Evolutionary conservation across 257 asterid species (phyloP), one percentile per base, ranked within the genome.

Genomic region (Solanum tarapatanum): DNA sequence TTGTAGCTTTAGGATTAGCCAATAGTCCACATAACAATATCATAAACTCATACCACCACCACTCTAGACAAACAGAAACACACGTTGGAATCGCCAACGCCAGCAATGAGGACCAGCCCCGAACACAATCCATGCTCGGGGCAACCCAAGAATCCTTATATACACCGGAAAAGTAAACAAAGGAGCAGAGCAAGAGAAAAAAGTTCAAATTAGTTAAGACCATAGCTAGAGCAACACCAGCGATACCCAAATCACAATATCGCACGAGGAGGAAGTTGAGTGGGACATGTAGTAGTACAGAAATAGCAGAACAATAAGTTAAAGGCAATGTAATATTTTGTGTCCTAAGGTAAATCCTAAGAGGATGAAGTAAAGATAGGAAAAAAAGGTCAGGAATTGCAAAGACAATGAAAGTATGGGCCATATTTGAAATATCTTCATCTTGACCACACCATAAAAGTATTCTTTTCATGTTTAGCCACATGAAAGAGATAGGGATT

Each of bases 1-100:
- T 92, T 1, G 98, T 94, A 1, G 98, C 96, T 35, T 87, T 93
- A 10, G 99, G 98, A 88, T 92, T 97, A 0, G 91, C 41, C 2
- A 97, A 75, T 2, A 97, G 86, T 1, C 99, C 99, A 48, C 98
- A 97, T 0, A 95, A 90, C 92, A 96, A 85, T 68, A 96, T 95
- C 99, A 96, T 96, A 26, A 96, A 92, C 58, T 96, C 99, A 43
- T 96, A 96, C 99, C 99, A 96, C 99, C 99, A 96, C 99, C 99
- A 96, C 80, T 96, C 99, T 0, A 97, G 87, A 58, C 99, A 97
- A 2, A 97, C 97, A 2, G 99, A 97, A 9, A 97, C 58, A 84
- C 99, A 97, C 1, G 95, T 97, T 1, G 99, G 99, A 7, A 97
- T 90, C 1, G 98, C 94, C 0, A 97, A 39, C 0, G 94, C 87